Conservation (phyloP, 441 rosid genomes). For the Populus hybrid region DNA sequence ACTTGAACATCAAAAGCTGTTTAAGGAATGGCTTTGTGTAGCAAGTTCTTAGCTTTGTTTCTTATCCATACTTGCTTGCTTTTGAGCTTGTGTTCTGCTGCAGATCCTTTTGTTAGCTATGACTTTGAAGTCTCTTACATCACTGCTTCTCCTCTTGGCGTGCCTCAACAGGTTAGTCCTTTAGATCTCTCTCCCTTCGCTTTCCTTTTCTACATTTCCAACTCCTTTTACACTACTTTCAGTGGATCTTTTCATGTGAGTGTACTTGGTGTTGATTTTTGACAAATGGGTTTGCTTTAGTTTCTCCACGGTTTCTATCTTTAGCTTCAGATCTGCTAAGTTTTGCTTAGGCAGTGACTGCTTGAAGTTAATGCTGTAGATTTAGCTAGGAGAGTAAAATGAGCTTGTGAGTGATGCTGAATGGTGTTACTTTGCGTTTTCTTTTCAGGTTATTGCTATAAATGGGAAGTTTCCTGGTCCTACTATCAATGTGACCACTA, state of each 20-base stretch:
- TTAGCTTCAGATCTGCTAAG: constrained; percentile 48
- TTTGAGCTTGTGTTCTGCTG: constrained; percentile 45
- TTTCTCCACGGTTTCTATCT: constrained; percentile 11
- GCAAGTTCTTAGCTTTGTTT: constrained; percentile 35
- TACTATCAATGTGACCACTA: constrained; percentile 77
- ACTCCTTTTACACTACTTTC: neutral
- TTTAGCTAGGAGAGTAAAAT: constrained; percentile 16
- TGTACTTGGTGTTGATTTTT: constrained; percentile 20
- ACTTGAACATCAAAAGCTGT: neutral
- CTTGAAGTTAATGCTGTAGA: constrained; percentile 5
- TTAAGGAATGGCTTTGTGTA: constrained; percentile 47
- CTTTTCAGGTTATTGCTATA: constrained; percentile 82
- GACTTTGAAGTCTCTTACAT: constrained; percentile 83
- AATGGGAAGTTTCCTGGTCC: constrained; percentile 95
- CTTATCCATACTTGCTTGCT: constrained; percentile 51
- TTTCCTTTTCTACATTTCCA: neutral
- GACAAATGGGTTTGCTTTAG: constrained; percentile 27
- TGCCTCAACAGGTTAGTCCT: constrained; percentile 74
- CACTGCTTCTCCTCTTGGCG: constrained; percentile 97
- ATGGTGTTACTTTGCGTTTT: constrained; percentile 20
- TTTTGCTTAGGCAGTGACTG: neutral
- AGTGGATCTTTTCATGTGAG: constrained; percentile 7
- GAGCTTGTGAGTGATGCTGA: constrained; percentile 17
- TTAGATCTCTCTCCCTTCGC: constrained; percentile 21
- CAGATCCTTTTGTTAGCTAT: constrained; percentile 61